Conservation (phyloP, 768 basidiomycete genomes). For the Hysterangium stoloniferum region DNA sequence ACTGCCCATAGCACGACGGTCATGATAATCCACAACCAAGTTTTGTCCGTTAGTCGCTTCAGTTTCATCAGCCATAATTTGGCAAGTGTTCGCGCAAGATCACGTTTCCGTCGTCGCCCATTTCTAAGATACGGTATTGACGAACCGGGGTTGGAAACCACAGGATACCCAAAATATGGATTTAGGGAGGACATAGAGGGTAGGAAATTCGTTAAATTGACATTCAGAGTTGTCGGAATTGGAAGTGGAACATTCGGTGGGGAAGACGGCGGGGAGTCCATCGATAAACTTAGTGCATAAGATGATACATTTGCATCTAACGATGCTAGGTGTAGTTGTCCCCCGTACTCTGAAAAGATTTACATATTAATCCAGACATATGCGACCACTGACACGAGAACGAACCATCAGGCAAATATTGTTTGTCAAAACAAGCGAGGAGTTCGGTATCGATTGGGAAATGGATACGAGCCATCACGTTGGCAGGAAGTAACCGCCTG, state of each 20-base stretch:
- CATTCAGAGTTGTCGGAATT: background rate
- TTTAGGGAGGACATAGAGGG: constrained; percentile 56
- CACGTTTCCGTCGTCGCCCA: constrained; percentile 62
- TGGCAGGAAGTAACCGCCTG: constrained; percentile 55
- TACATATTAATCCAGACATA: constrained; percentile 14
- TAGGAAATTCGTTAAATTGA: constrained; percentile 16
- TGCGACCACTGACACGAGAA: constrained; percentile 13
- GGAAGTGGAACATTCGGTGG: too few species aligned
- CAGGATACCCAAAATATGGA: constrained; percentile 72
- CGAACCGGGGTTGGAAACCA: constrained; percentile 21
- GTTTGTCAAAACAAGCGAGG: constrained; percentile 43
- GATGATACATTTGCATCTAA: background rate
- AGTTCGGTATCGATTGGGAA: constrained; percentile 55
- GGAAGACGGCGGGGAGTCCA: too few species aligned
- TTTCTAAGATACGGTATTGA: constrained; percentile 40
- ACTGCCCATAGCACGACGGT: constrained; percentile 5
- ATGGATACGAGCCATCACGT: constrained; percentile 54
- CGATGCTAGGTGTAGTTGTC: constrained; percentile 30
- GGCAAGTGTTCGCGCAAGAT: constrained; percentile 54
- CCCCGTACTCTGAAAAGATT: constrained; percentile 54
- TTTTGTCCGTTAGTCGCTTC: constrained; percentile 24
- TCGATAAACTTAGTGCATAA: background rate
- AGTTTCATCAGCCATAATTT: constrained; percentile 63
- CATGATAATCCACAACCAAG: constrained; percentile 9
- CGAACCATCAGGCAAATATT: constrained; percentile 52